A percentile compares a stretch with the other conserved stretches of the same genome.
Conservation (phyloP, 129 eudicot species). For the Smallanthus sonchifolius region DNA sequence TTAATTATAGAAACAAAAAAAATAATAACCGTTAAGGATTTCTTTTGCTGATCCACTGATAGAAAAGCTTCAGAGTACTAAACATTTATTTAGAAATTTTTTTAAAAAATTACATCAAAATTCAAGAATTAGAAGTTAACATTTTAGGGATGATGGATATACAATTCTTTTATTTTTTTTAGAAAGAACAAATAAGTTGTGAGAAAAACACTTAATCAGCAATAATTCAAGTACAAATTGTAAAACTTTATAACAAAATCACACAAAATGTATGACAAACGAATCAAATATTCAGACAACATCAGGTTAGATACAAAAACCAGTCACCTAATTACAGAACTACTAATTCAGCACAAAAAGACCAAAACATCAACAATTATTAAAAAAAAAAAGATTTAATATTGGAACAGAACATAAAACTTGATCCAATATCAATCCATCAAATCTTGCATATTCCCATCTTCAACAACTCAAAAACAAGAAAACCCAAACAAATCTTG, state of each 20-base stretch:
- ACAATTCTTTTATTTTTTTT: no score
- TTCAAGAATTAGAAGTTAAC: not conserved
- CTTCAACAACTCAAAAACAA: not conserved
- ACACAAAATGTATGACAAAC: conserved; percentile 25
- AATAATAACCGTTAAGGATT: not conserved
- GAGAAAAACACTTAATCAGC: not conserved
- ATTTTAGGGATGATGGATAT: not conserved
- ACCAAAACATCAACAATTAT: not conserved
- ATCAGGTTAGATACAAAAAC: conserved; percentile 19
- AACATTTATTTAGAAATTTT: not conserved
- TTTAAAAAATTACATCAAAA: not conserved
- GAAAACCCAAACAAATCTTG: conserved; percentile 9
- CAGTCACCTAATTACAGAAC: conserved; percentile 21
- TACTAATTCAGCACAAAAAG: conserved; percentile 14
- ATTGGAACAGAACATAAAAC: not conserved
- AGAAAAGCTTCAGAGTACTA: not conserved
- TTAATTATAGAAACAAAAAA: not conserved
- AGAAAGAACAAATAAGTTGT: not conserved
- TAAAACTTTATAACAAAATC: not conserved
- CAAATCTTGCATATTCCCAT: conserved; percentile 12
- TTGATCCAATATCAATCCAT: not conserved
- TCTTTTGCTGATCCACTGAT: not conserved
- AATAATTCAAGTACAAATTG: not conserved
- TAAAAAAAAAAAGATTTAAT: not conserved
- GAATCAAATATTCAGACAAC: conserved; percentile 6